Evolutionary conservation across 495 filamentous ascomycete genomes (phyloP).

Genomic region (Parathielavia appendiculata): DNA sequence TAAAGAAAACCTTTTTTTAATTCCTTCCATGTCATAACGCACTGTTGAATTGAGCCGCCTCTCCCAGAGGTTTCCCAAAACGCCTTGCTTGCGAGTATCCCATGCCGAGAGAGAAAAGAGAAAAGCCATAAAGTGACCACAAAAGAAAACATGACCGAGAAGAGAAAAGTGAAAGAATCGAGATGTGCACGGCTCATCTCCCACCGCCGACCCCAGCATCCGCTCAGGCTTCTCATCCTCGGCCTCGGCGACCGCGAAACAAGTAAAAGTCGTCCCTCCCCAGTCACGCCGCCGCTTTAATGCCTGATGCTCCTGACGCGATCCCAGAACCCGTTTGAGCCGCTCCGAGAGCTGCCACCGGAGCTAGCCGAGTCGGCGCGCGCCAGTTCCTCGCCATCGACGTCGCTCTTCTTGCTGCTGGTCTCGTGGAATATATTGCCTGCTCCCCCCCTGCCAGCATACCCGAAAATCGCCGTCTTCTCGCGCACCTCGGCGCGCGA

Average conservation of each 20-base stretch:
- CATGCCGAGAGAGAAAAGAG: neutral
- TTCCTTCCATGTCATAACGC: constrained; percentile 8
- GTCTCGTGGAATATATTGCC: constrained; percentile 46
- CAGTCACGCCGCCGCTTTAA: neutral
- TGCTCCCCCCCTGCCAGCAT: constrained; percentile 83
- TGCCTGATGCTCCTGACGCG: constrained; percentile 23
- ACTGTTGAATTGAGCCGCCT: too few relatives aligned
- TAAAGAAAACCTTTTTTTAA: constrained; percentile 6
- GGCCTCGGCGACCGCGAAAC: too few relatives aligned
- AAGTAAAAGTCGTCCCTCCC: too few relatives aligned
- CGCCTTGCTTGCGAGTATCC: constrained; percentile 16
- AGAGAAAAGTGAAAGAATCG: neutral
- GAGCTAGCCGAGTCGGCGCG: constrained; percentile 34
- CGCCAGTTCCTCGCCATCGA: neutral
- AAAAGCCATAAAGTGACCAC: neutral
- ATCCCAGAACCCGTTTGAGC: constrained; percentile 26
- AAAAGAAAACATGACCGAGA: neutral
- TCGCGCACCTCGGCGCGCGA: constrained; percentile 57
- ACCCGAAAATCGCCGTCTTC: constrained; percentile 51
- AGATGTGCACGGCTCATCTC: too few relatives aligned
- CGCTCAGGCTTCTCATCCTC: too few relatives aligned
- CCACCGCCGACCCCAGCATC: neutral
- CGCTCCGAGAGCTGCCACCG: constrained; percentile 11
- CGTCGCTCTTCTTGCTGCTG: constrained; percentile 10
- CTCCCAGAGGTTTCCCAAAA: too few relatives aligned